Base-by-base conservation (phyloP, 2,329 filamentous ascomycete species). In the Arthrobotrys pseudoclavata region DNA sequence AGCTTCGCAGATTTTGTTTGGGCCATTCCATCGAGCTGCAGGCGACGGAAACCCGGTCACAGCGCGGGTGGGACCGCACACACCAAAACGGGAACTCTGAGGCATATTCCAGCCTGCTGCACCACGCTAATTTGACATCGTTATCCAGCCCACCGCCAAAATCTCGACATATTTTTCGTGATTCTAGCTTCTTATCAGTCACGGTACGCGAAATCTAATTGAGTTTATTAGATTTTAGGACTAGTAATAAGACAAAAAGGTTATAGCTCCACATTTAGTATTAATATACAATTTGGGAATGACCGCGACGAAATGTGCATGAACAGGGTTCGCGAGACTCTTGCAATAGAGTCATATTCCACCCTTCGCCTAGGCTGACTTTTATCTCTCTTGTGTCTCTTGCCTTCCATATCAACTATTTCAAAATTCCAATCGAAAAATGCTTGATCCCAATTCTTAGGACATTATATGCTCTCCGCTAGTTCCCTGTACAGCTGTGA, bases 11-110 rank as follows among this genome's bases (percentile, higher is more conserved):
- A 26, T 37, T 37, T 37, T 37, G 34, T 37, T 37, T 37, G 34
- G 37, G n/a, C n/a, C 12, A 15, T 45, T 45, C 42, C 20, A 60
- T 60, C 55, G 34, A 42, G 55, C 55, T 60, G 55, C 55, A 60
- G 34, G 55, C 18, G 31, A 42, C 55, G 22, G 34, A 60, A 60
- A 60, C 55, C 55, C 20, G 55, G 55, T 60, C 55, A 60, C 55
- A 42, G 55, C n/a, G 18, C 55, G 55, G 55, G 55, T 60, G 55
- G 55, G 34, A 60, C 53, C 53, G 53, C 53, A 60, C 50, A 55
- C 34, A 60, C 34, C 53, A 60, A 60, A 60, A 40, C 29, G 53
- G 55, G 20, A 60, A 60, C 20, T 34, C 4, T 42, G 55, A 60
- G 20, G 55, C 55, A 60, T 20, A 60, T 40, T 40, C 52, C 12